These are phyloP conservation scores for Leishmania turanica DNA, from an alignment of 208 protist genomes.

Conservation along the genomic window DNA sequence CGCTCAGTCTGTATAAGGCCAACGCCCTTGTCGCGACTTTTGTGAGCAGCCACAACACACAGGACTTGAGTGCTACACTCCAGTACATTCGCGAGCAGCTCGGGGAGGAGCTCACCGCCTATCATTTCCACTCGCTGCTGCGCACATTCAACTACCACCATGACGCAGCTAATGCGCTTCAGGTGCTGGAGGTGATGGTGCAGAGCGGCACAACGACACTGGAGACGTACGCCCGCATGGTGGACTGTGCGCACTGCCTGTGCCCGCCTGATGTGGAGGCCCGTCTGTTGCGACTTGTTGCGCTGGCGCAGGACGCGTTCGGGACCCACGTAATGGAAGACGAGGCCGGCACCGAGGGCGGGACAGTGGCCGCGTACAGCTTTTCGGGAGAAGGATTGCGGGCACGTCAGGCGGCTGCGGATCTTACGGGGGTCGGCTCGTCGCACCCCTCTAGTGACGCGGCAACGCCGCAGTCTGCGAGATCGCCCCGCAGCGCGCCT, in stretches of 20 bases:
- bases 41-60: slow-evolving; percentile 65
- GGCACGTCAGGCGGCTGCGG: slow-evolving; percentile 11
- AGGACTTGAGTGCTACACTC: slow-evolving; percentile 60
- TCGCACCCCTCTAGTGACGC: slow-evolving; percentile 6
- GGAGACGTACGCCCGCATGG: slow-evolving; percentile 74
- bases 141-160: slow-evolving; percentile 79
- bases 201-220: slow-evolving; percentile 55
- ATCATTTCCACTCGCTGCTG: slow-evolving; percentile 83
- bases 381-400: slow-evolving; percentile 15
- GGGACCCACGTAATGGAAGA: slow-evolving; percentile 40
- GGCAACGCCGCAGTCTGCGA: background rate
- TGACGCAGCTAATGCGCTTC: slow-evolving; percentile 66
- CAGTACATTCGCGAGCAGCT: slow-evolving; percentile 84
- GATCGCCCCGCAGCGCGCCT: slow-evolving; percentile 32
- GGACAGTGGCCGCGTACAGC: slow-evolving; percentile 45
- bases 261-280: slow-evolving; percentile 52
- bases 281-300: slow-evolving; percentile 50
- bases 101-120: slow-evolving; percentile 49
- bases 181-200: slow-evolving; percentile 79
- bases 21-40: slow-evolving; percentile 77
- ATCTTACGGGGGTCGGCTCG: background rate
- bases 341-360: slow-evolving; percentile 39
- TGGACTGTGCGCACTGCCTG: slow-evolving; percentile 73
- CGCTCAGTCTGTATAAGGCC: slow-evolving; percentile 51
- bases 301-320: slow-evolving; percentile 54